Evolutionary conservation across 495 filamentous ascomycete species (phyloP).

Genomic region (Aspergillus cavernicola): DNA sequence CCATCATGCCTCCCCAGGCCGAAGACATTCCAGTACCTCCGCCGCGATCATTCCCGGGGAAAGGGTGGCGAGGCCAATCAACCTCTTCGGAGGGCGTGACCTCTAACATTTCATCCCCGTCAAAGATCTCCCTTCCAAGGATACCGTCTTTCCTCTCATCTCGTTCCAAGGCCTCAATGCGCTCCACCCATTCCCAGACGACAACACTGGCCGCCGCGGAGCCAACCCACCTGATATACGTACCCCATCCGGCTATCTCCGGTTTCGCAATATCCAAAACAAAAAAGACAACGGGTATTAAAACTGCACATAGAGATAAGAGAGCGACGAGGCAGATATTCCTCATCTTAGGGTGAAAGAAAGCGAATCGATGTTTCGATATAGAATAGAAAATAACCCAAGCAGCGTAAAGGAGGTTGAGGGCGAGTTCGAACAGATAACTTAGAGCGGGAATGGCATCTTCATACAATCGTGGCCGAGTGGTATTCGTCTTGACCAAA

Average conservation of each 20-base stretch:
- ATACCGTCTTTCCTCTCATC: slow-evolving; percentile 97
- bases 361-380: slow-evolving; percentile 88
- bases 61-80: slow-evolving; percentile 45
- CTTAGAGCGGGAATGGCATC: slow-evolving; percentile 89
- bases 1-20: slow-evolving; percentile 43
- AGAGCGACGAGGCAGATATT: slow-evolving; percentile 85
- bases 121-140: slow-evolving; percentile 88
- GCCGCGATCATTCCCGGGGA: slow-evolving; percentile 34
- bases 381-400: slow-evolving; percentile 96
- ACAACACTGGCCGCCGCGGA: slow-evolving; percentile 94
- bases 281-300: slow-evolving; percentile 95
- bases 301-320: slow-evolving; percentile 71
- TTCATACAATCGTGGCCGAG: slow-evolving; percentile 67
- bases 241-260: slow-evolving; percentile 89
- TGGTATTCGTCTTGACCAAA: slow-evolving; percentile 52
- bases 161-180: slow-evolving; percentile 93
- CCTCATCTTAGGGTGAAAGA: slow-evolving; percentile 88
- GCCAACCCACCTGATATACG: slow-evolving; percentile 96
- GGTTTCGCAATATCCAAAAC: slow-evolving; percentile 87
- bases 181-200: slow-evolving; percentile 99
- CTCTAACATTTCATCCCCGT: slow-evolving; percentile 94
- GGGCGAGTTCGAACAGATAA: slow-evolving; percentile 87
- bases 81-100: slow-evolving; percentile 60
- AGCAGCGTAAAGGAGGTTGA: slow-evolving; percentile 86
- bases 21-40: slow-evolving; percentile 38